Base-by-base conservation (phyloP, 2,329 filamentous ascomycete species). In the Colletotrichum australisinense region DNA sequence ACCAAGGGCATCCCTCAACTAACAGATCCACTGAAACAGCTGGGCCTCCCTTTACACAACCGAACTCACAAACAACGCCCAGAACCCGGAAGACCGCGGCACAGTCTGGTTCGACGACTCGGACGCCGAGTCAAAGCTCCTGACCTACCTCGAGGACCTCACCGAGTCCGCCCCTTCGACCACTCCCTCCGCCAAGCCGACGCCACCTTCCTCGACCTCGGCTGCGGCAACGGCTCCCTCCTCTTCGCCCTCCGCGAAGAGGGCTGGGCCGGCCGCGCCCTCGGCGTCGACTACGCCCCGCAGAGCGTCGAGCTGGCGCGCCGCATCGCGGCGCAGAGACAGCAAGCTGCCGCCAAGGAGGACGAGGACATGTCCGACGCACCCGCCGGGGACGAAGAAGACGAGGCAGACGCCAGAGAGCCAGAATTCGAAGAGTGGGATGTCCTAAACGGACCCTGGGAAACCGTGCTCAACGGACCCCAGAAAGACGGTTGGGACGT, bases 31-130 rank as follows among this genome's bases (percentile, higher is more conserved):
- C 49, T 35, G 26, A 28, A 38, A 42, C 73, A 95, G 93, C 84
- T 95, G 93, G 93, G 92, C 96, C 82, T 85, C 84, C 24, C 90
- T 94, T 75, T 97, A 97, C 86, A 86, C 87, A 1, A 88, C 86
- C 76, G 93, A 97, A 82, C 86, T 95, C 66, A 81, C 85, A 73
- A 96, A 97, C 84, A 90, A 95, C 82, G 84, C 89, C 67, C 82
- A 89, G 75, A 91, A 97, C 84, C 91, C 94, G 11, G 84, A 89
- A 69, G 94, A 98, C 86, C 93, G 93, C 73, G 96, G 96, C 76
- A 97, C 95, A 35, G 92, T 97, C 78, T 99, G 97, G 97, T 99
- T 99, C 88, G 93, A 95, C 81, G 97, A 98, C 84, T 94, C 95
- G 38, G 91, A 93, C 79, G 97, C 97, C 74, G 94, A 98, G 79